Percentiles rank a stretch among this genome's conserved stretches.
Conservation (phyloP, 306 rosid genomes). For the Cicer yamashitae region DNA sequence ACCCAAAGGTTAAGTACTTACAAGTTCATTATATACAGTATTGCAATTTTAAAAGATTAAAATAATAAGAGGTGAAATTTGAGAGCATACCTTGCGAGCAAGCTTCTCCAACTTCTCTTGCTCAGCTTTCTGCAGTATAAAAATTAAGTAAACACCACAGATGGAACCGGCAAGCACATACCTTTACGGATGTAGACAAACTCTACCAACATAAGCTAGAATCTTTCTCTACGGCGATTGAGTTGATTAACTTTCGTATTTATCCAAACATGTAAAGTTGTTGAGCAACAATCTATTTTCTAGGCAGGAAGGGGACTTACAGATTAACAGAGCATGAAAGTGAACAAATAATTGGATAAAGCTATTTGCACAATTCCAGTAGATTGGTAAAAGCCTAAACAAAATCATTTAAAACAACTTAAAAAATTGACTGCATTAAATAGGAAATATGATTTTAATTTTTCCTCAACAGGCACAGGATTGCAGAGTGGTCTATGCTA, state of each 20-base stretch:
- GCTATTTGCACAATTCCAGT: conserved; percentile 8
- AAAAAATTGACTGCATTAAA: background rate
- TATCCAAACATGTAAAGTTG: conserved; percentile 30
- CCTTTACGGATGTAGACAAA: conserved; percentile 21
- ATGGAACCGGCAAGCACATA: conserved; percentile 31
- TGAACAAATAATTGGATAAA: background rate
- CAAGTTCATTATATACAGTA: conserved; percentile 2
- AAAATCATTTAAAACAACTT: conserved; percentile 1
- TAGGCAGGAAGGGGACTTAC: background rate
- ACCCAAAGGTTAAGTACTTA: background rate
- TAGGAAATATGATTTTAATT: background rate
- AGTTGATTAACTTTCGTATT: conserved; percentile 9
- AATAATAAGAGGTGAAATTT: conserved; percentile 16
- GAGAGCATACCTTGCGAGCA: conserved; percentile 73
- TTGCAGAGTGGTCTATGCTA: conserved; percentile 4
- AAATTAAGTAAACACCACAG: conserved; percentile 32
- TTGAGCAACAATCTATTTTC: conserved; percentile 24
- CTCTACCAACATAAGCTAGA: background rate
- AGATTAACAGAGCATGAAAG: conserved; percentile 10
- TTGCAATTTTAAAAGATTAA: background rate
- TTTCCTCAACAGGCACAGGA: conserved; percentile 15
- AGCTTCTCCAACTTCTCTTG: conserved; percentile 89
- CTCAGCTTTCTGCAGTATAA: conserved; percentile 71
- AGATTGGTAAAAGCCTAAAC: conserved; percentile 18
- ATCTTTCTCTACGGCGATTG: background rate